Base-by-base conservation (phyloP, 495 filamentous ascomycete genomes). In the Tuber melanosporum region DNA sequence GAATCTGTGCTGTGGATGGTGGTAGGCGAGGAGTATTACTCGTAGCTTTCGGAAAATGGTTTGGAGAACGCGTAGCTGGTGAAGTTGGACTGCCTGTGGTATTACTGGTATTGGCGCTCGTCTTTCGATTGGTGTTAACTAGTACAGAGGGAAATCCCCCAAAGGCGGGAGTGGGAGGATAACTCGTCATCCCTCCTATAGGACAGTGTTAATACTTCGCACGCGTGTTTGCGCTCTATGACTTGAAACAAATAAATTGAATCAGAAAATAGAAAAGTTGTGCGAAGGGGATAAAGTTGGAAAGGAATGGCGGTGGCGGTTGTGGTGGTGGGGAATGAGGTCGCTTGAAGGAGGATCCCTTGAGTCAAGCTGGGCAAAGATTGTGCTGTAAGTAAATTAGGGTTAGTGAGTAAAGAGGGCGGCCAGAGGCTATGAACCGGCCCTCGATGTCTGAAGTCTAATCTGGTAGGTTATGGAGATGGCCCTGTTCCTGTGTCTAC, bases 151-250 rank as follows among this genome's bases (percentile, higher is more conserved):
- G 74, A 76, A 66, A 83, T 22, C 84, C 86, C 73, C 87, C 87
- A 82, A 86, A 90, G 8, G 87, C 83, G 47, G 88, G 87, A 43
- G 85, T 84, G 73, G 85, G 85, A 75, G 88, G 87, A 83, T 91
- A 88, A 77, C 88, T 86, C 57, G 88, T 87, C 89, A 91, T 91
- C 75, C 74, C 85, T 47, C 75, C 32, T 20, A 17, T 14, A 66
- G 52, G 45, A 75, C 36, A 46, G 66, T 45, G 73, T 62, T 46
- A 77, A 77, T 46, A 66, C 26, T 66, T 14, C 14, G 12, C 57
- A 36, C 57, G 26, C 57, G 57, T 66, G 57, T 36, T 66, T 66
- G 57, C 32, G 26, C n/a, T 66, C 26, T 66, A 32, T 36, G 57
- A 66, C 57, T 66, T 66, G 57, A 36, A 66, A 66, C 26, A 66